Evolutionary conservation across 306 rosid species (phyloP).

Genomic region (Citrullus amarus): DNA sequence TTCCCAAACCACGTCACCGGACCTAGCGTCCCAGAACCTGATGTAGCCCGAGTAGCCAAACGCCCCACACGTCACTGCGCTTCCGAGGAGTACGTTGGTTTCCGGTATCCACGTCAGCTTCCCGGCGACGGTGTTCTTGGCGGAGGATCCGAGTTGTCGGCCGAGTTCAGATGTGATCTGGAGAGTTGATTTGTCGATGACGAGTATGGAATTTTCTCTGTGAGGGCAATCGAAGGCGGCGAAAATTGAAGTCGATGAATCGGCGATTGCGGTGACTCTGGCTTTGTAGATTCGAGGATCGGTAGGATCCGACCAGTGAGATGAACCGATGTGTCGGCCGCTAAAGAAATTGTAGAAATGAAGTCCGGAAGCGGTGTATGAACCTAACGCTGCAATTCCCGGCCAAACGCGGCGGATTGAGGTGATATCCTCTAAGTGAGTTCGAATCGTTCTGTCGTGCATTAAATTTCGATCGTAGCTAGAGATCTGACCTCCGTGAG

Average conservation of each 20-base stretch:
- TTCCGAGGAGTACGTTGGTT: constrained; percentile 39
- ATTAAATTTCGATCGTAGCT: constrained; percentile 55
- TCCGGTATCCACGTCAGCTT: constrained; percentile 60
- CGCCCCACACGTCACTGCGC: constrained; percentile 45
- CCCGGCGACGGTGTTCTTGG: constrained; percentile 44
- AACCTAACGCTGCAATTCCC: constrained; percentile 64
- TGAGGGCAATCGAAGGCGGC: constrained; percentile 60
- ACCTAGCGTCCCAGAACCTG: constrained; percentile 69
- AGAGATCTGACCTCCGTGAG: constrained; percentile 79
- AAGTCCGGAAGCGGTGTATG: constrained; percentile 43
- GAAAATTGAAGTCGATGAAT: constrained; percentile 36
- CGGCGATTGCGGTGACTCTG: constrained; percentile 48
- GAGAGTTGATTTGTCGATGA: constrained; percentile 52
- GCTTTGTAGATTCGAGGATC: constrained; percentile 85
- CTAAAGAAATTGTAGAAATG: constrained; percentile 70
- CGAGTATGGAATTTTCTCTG: constrained; percentile 55
- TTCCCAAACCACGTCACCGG: constrained; percentile 67
- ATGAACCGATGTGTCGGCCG: constrained; percentile 46
- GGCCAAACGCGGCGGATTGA: constrained; percentile 64
- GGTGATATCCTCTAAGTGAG: constrained; percentile 57
- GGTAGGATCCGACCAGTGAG: constrained; percentile 57
- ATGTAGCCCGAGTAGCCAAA: constrained; percentile 75
- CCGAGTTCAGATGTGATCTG: constrained; percentile 37
- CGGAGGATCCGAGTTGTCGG: constrained; percentile 58
- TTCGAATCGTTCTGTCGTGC: constrained; percentile 47